Evolutionary conservation across 2,329 filamentous ascomycete species (phyloP).

Genomic region (Ramularia endophylla): DNA sequence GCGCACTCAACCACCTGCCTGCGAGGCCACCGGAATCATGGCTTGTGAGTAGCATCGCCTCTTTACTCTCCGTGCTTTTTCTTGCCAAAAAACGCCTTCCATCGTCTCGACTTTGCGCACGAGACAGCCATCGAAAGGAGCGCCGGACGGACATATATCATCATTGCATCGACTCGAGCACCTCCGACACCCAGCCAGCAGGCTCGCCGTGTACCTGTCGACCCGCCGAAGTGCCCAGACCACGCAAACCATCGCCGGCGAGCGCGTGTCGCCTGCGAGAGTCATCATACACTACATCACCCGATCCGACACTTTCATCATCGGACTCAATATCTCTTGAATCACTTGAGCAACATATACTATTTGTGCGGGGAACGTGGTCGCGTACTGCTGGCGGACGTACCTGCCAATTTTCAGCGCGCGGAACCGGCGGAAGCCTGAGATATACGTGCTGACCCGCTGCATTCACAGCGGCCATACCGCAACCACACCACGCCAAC

Average conservation of each 20-base stretch:
- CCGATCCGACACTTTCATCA: constrained; percentile 29
- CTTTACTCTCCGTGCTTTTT: constrained; percentile 26
- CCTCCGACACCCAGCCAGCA: constrained; percentile 17
- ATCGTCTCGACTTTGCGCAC: constrained; percentile 14
- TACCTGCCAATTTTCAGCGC: constrained; percentile 28
- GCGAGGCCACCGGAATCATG: constrained; percentile 43
- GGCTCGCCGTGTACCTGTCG: constrained; percentile 5
- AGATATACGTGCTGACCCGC: constrained; percentile 38
- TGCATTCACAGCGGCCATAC: constrained; percentile 50
- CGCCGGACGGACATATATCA: constrained; percentile 25
- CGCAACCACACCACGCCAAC: constrained; percentile 46
- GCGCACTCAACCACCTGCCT: constrained; percentile 4
- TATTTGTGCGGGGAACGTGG: constrained; percentile 33
- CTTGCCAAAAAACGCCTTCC: constrained; percentile 6
- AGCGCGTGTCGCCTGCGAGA: constrained; percentile 13
- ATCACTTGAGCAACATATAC: constrained; percentile 20
- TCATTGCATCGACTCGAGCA: constrained; percentile 14
- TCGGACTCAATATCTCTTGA: constrained; percentile 34
- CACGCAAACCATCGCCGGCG: constrained; percentile 12
- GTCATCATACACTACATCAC: constrained; percentile 24
- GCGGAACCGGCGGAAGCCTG: constrained; percentile 21
- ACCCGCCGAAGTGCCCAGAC: constrained; percentile 13
- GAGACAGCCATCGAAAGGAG: constrained; percentile 22
- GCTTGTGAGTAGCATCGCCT: constrained; percentile 50
- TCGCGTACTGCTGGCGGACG: constrained; percentile 36